A percentile compares a stretch with the other conserved stretches of the same genome.
Conservation (phyloP, 2,329 filamentous ascomycete species). For the Ascomycota sp. region DNA sequence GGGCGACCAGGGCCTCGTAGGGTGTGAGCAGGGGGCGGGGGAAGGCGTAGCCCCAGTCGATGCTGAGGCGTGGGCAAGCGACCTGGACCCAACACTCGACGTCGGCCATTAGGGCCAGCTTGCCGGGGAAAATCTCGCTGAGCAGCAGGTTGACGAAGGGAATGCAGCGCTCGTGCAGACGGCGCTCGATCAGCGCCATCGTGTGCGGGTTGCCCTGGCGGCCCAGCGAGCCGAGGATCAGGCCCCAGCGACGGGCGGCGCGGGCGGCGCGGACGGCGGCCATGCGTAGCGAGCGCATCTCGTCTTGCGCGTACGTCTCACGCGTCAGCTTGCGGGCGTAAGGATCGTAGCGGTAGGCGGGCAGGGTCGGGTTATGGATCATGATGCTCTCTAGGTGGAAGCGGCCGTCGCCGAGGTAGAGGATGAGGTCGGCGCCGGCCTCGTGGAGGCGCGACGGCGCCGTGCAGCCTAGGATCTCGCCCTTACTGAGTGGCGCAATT, state of each 20-base stretch:
- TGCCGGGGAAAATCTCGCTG: conserved; percentile 90
- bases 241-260: conserved; percentile 68
- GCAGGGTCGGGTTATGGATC: conserved; percentile 85
- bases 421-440: conserved; percentile 46
- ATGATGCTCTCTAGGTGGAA: conserved; percentile 97
- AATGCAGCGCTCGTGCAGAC: conserved; percentile 47
- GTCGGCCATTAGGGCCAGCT: conserved; percentile 77
- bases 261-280: conserved; percentile 57
- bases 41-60: conserved; percentile 98
- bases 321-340: conserved; percentile 81
- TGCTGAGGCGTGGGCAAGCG: conserved; percentile 85
- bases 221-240: conserved; percentile 80
- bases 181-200: conserved; percentile 62
- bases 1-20: conserved; percentile 81
- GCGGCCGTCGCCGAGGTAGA: conserved; percentile 78
- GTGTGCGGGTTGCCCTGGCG: conserved; percentile 91
- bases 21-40: conserved; percentile 70
- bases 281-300: conserved; percentile 64
- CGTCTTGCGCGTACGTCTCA: conserved; percentile 76
- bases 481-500: conserved; percentile 76
- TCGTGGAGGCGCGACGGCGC: conserved; percentile 53
- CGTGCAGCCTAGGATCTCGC: conserved; percentile 93
- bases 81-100: conserved; percentile 98
- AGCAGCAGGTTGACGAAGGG: conserved; percentile 69
- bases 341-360: conserved; percentile 89